phyloP scores from a whole-genome alignment of 495 filamentous ascomycete species.

The Aspergillus affinis region DNA sequence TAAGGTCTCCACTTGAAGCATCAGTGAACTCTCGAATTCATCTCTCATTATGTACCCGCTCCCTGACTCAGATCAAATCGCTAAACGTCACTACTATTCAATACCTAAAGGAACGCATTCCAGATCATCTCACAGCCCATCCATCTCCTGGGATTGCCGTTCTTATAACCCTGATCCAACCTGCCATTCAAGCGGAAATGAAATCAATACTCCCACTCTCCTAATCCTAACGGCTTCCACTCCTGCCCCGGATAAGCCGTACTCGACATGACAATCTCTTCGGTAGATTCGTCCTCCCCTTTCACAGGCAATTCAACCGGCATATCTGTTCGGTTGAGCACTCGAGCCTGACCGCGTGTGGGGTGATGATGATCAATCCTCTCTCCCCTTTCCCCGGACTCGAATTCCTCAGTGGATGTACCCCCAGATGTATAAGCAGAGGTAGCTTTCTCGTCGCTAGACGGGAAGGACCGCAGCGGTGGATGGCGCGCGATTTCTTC shows the following conservation, averaged over 20 bases:
- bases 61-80: not conserved
- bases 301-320: constrained; percentile 39
- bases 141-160: not conserved
- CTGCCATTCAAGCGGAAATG: not conserved
- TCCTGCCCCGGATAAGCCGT: constrained; percentile 82
- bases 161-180: not conserved
- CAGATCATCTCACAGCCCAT: not conserved
- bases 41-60: not conserved
- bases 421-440: not conserved
- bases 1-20: not conserved
- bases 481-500: constrained; percentile 14
- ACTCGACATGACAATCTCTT: constrained; percentile 66
- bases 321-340: constrained; percentile 21
- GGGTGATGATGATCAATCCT: constrained; percentile 25
- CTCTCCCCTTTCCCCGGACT: not conserved
- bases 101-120: not conserved
- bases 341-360: constrained; percentile 23
- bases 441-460: constrained; percentile 7
- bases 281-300: constrained; percentile 51
- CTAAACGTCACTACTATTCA: not conserved
- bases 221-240: constrained; percentile 61
- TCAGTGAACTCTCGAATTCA: not conserved
- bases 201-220: constrained; percentile 27
- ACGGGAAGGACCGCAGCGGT: not conserved
- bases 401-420: not conserved